A percentile compares a stretch with the other conserved stretches of the same genome.
phyloP scores from a whole-genome alignment of 2,329 filamentous ascomycete genomes.

The Rhynchosporium graminicola region DNA sequence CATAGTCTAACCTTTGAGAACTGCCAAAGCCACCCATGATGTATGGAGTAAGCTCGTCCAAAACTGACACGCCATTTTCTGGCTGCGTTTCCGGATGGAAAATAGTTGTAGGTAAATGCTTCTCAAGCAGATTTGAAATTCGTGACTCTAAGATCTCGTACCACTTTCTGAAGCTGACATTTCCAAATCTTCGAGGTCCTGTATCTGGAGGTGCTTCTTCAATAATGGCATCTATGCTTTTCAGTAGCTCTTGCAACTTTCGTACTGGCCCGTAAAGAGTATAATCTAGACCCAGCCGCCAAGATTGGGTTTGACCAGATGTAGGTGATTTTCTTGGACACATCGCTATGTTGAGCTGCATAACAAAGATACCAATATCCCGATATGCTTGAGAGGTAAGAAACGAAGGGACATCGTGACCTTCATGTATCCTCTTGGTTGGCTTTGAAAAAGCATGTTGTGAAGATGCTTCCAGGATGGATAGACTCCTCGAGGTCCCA shows the following conservation, averaged over 20 bases:
- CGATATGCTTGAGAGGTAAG: slow-evolving; percentile 79
- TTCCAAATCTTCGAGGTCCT: slow-evolving; percentile 88
- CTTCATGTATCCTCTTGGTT: slow-evolving; percentile 80
- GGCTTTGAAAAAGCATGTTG: slow-evolving; percentile 66
- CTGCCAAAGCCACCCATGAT: slow-evolving; percentile 87
- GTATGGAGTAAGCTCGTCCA: slow-evolving; percentile 74
- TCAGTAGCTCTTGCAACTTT: slow-evolving; percentile 66
- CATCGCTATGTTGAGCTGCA: slow-evolving; percentile 87
- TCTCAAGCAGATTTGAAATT: slow-evolving; percentile 55
- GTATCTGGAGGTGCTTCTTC: slow-evolving; percentile 80
- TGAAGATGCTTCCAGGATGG: slow-evolving; percentile 47
- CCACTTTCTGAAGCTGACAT: slow-evolving; percentile 88
- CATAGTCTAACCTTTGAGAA: slow-evolving; percentile 86
- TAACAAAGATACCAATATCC: slow-evolving; percentile 82
- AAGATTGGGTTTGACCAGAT: slow-evolving; percentile 51
- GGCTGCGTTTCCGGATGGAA: slow-evolving; percentile 30
- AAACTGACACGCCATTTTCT: slow-evolving; percentile 47
- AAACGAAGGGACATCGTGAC: slow-evolving; percentile 78
- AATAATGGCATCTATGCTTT: slow-evolving; percentile 65
- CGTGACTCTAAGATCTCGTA: slow-evolving; percentile 66
- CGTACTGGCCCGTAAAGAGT: slow-evolving; percentile 52
- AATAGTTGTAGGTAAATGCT: slow-evolving; percentile 54
- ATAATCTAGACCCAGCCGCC: slow-evolving; percentile 47
- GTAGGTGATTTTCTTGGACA: slow-evolving; percentile 63
- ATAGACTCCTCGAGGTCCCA: slow-evolving; percentile 19